phyloP scores from a whole-genome alignment of 257 asterid genomes.

The Pogostemon cablin region DNA sequence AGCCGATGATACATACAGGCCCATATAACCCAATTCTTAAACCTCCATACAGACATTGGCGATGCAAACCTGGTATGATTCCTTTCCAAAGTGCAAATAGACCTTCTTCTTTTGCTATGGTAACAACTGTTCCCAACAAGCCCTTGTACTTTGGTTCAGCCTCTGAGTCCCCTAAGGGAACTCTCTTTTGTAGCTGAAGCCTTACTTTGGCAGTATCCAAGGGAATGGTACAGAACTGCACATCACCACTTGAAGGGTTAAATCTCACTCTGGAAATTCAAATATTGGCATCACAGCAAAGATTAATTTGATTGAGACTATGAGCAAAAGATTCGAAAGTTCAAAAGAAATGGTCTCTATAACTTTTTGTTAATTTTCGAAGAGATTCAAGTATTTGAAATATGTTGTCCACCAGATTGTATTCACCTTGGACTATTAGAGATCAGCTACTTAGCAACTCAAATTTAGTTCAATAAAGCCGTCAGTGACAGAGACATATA shows the following conservation, averaged over 20 bases:
- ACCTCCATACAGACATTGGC: conserved; percentile 90
- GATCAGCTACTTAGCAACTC: conserved; percentile 15
- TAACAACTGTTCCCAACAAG: conserved; percentile 65
- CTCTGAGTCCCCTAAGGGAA: conserved; percentile 53
- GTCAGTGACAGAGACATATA: neutral
- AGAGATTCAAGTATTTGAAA: neutral
- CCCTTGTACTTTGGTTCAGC: conserved; percentile 71
- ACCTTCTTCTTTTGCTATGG: conserved; percentile 90
- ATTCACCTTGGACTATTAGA: neutral
- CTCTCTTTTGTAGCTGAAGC: conserved; percentile 88
- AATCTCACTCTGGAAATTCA: conserved; percentile 18
- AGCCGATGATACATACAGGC: conserved; percentile 58
- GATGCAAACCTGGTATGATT: conserved; percentile 83
- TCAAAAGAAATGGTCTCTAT: no score
- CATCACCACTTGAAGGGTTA: conserved; percentile 36
- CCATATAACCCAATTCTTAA: conserved; percentile 80
- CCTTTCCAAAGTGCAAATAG: conserved; percentile 87
- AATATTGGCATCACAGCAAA: conserved; percentile 20
- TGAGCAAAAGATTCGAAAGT: conserved; percentile 2
- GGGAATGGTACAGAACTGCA: conserved; percentile 89
- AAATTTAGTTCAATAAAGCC: conserved; percentile 19
- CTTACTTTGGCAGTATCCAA: conserved; percentile 88
- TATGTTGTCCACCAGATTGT: conserved; percentile 1
- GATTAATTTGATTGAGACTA: neutral
- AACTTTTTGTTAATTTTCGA: neutral